Base-by-base conservation (phyloP, 441 rosid genomes). In the Biscutella laevigata region DNA sequence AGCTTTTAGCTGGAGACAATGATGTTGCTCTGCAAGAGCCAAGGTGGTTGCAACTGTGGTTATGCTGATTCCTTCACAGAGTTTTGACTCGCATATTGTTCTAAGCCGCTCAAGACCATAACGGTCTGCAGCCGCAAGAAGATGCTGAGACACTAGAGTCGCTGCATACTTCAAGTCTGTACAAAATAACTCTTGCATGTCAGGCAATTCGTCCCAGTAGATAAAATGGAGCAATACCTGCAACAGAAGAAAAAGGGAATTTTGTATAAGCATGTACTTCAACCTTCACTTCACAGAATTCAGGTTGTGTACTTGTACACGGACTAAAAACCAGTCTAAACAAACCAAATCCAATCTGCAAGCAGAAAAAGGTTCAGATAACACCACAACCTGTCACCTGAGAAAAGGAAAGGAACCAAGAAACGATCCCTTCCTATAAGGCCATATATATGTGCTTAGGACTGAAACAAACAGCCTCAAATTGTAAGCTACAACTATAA, bases 1-100 rank as follows among this genome's bases (percentile, higher is more conserved):
- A 6, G 82, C 53, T 77, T 87, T 90, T 41, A 90, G 70, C 67
- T 69, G 85, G 60, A 81, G 69, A 71, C 96, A 87, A 43, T 87
- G 96, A 64, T 90, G 98, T 66, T 84, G 96, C 70, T 90, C 95
- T 15, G 96, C 96, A 69, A 90, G 72, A 12, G 92, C 88, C 49
- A 86, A 74, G 3, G 92, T 87, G 26, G 94, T 89, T 48, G 95
- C 94, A 32, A 84, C 95, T 0, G 89, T 82, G 71, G 86, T 77
- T 54, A 82, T 81, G 53, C 88, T 79, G 53, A 87, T 80, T 61
- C 79, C 86, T 72, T 78, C 84, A 44, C 96, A 84, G 9, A 90
- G 86, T 49, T 75, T 75, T 54, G 79, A 72, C 59, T 86, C 92
- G 41, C 92, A 83, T 1, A 83, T 70, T 59, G 85, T 47, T 63